Evolutionary conservation across 495 filamentous ascomycete species (phyloP).

Genomic region (Hypoxylon perforatum): DNA sequence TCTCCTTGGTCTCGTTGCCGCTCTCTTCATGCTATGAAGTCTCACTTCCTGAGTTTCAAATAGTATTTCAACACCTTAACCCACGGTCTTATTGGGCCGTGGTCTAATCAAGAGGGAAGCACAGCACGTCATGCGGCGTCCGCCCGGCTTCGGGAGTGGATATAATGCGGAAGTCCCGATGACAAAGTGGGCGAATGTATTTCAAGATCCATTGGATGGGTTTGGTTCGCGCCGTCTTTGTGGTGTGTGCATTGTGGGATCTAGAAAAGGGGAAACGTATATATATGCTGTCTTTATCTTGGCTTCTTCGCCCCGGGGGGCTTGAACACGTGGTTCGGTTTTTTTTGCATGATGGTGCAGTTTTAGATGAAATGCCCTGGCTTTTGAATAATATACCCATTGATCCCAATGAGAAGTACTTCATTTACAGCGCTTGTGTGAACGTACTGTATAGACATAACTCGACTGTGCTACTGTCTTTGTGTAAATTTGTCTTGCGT

Average conservation of each 20-base stretch:
- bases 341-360: constrained; percentile 35
- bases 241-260: neutral
- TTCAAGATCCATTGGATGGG: constrained; percentile 31
- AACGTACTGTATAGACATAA: neutral
- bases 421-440: neutral
- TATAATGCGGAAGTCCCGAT: constrained; percentile 17
- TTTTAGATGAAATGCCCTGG: constrained; percentile 43
- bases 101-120: constrained; percentile 23
- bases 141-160: neutral
- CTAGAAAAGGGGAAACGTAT: constrained; percentile 9
- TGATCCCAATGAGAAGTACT: constrained; percentile 39
- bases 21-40: constrained; percentile 52
- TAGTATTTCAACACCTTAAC: constrained; percentile 3
- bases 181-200: neutral
- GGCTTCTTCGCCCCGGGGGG: constrained; percentile 38
- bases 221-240: neutral
- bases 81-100: constrained; percentile 3
- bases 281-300: constrained; percentile 22
- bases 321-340: constrained; percentile 26
- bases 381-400: constrained; percentile 46
- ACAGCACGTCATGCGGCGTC: constrained; percentile 15
- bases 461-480: no score
- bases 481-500: no score
- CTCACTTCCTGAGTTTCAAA: neutral
- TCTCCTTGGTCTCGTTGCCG: constrained; percentile 45